These are phyloP conservation scores for Cordyceps pruinosa DNA, from an alignment of 2,329 filamentous ascomycete genomes.

Conservation along the genomic window DNA sequence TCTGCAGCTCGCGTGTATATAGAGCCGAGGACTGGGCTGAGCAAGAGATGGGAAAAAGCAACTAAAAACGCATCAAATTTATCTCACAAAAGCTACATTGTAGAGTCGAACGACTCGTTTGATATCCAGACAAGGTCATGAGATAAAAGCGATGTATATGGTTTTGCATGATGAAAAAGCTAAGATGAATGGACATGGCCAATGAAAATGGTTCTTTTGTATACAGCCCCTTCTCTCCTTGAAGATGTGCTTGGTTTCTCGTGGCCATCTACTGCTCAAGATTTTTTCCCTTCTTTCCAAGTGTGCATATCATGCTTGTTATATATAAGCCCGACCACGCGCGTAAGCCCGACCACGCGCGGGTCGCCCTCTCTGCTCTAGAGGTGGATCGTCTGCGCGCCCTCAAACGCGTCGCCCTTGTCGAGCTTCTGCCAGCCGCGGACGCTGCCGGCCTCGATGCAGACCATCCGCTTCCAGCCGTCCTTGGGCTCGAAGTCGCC, in stretches of 20 bases:
- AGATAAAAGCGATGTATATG: neutral
- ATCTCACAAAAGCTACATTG: neutral
- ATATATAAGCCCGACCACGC: neutral
- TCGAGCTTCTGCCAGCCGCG: constrained; percentile 78
- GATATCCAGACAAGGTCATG: neutral
- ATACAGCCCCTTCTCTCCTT: neutral
- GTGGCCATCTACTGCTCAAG: too few relatives aligned
- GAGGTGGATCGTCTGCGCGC: constrained; percentile 48
- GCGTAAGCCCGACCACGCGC: neutral
- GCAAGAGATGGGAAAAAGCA: neutral
- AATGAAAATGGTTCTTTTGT: neutral
- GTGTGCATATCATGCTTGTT: neutral
- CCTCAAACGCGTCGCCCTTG: constrained; percentile 62
- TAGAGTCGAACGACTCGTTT: neutral
- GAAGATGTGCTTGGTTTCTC: neutral
- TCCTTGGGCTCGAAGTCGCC: constrained; percentile 84
- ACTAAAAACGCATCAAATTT: neutral
- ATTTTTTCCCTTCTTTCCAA: too few relatives aligned
- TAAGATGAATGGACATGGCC: neutral
- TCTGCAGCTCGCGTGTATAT: constrained; percentile 4
- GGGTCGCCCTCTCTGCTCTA: constrained; percentile 5
- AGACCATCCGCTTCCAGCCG: constrained; percentile 89
- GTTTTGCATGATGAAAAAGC: neutral
- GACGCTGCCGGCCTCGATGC: constrained; percentile 85
- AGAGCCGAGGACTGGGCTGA: constrained; percentile 2